Conservation (phyloP, 257 asterid genomes). For the Solanum chmielewskii region DNA sequence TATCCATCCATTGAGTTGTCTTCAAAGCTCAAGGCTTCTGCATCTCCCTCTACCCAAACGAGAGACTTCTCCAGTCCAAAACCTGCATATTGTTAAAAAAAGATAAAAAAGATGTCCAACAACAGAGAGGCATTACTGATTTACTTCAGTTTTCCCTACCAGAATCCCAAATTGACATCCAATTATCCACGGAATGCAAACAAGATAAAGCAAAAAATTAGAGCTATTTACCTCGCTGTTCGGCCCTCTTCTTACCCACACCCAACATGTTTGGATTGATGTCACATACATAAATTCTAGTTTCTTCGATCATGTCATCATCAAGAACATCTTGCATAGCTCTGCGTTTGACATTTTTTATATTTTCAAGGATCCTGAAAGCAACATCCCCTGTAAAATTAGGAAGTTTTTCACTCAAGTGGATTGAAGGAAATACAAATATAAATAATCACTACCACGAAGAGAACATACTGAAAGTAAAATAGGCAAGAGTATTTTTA, state of each 20-base stretch:
- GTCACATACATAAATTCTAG: conserved; percentile 72
- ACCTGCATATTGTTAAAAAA: conserved; percentile 24
- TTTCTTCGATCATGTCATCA: conserved; percentile 53
- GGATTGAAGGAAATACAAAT: not conserved
- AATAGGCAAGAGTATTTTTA: not conserved
- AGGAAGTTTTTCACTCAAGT: conserved; percentile 8
- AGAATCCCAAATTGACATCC: not conserved
- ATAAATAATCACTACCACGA: not conserved
- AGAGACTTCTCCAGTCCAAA: conserved; percentile 49
- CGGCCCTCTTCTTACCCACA: conserved; percentile 78
- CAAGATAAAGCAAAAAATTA: not conserved
- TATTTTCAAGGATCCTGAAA: conserved; percentile 66
- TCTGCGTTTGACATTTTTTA: conserved; percentile 37
- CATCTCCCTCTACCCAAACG: conserved; percentile 93
- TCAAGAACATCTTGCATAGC: conserved; percentile 53
- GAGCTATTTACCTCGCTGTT: conserved; percentile 45
- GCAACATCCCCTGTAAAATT: conserved; percentile 89
- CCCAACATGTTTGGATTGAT: conserved; percentile 80
- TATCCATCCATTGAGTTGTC: conserved; percentile 85
- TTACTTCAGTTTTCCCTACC: not conserved
- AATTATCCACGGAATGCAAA: not conserved
- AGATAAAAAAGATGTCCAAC: not conserved
- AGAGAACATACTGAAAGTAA: not conserved
- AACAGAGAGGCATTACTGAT: not conserved
- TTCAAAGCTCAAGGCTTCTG: conserved; percentile 69